Evolutionary conservation across 2,329 filamentous ascomycete species (phyloP).

Genomic region (Plectosphaerella sp.): DNA sequence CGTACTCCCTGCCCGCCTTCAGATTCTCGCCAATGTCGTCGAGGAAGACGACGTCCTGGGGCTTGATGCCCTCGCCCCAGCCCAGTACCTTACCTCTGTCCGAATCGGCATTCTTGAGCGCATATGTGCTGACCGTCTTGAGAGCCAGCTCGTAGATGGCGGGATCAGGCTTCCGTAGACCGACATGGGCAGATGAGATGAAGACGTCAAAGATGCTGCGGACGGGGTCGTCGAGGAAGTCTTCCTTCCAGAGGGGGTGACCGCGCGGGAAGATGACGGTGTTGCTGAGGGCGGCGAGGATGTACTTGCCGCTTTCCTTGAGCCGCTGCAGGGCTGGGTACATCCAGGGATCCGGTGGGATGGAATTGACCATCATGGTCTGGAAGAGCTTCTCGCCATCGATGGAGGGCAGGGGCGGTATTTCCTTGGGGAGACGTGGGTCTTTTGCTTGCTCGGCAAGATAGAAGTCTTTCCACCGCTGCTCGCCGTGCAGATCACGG

Average conservation of each 20-base stretch:
- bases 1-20: slow-evolving; percentile 68
- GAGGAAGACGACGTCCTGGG: slow-evolving; percentile 75
- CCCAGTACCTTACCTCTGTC: slow-evolving; percentile 31
- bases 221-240: slow-evolving; percentile 52
- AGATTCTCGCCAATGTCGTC: slow-evolving; percentile 95
- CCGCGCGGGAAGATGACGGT: slow-evolving; percentile 79
- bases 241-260: slow-evolving; percentile 59
- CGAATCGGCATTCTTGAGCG: slow-evolving; percentile 42
- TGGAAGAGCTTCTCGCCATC: slow-evolving; percentile 80
- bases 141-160: slow-evolving; percentile 76
- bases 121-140: slow-evolving; percentile 58
- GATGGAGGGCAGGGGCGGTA: slow-evolving; percentile 65
- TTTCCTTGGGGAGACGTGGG: slow-evolving; percentile 28
- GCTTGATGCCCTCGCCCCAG: slow-evolving; percentile 47
- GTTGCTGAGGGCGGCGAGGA: slow-evolving; percentile 83
- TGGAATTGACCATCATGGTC: slow-evolving; percentile 79
- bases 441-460: slow-evolving; percentile 34
- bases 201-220: slow-evolving; percentile 77
- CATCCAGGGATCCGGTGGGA: slow-evolving; percentile 78
- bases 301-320: slow-evolving; percentile 56
- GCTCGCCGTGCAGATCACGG: slow-evolving; percentile 61
- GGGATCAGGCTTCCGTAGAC: slow-evolving; percentile 81
- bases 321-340: slow-evolving; percentile 73
- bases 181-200: slow-evolving; percentile 79
- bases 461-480: slow-evolving; percentile 68